Evolutionary conservation across 257 asterid species (phyloP).

Genomic region (Gentiana dahurica): DNA sequence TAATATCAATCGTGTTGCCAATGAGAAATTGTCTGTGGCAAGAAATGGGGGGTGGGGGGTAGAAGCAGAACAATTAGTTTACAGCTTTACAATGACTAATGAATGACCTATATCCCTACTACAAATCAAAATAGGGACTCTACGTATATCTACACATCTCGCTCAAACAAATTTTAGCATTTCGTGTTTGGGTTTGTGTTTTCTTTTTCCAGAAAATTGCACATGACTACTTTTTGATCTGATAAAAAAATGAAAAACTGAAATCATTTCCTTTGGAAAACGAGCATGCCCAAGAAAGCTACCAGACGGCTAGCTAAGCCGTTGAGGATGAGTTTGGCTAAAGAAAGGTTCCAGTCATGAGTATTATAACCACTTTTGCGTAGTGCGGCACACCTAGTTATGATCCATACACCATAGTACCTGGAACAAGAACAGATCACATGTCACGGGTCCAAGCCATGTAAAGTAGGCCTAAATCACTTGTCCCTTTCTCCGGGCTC

Average conservation of each 20-base stretch:
- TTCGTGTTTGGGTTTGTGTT: neutral
- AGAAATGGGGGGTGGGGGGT: neutral
- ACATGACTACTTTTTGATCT: neutral
- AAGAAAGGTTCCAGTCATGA: slow-evolving; percentile 51
- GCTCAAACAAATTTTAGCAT: neutral
- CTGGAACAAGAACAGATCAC: slow-evolving; percentile 20
- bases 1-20: no score
- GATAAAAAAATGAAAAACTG: neutral
- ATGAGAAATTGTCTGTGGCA: no score
- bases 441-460: no score
- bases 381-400: slow-evolving; percentile 81
- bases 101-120: neutral
- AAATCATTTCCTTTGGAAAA: slow-evolving; percentile 56
- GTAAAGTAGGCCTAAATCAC: no score
- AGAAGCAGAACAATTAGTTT: neutral
- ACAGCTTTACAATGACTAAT: neutral
- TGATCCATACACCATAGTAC: slow-evolving; percentile 86
- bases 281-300: slow-evolving; percentile 75
- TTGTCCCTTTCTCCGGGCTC: no score
- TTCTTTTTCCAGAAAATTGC: neutral
- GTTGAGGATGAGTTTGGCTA: slow-evolving; percentile 36
- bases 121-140: neutral
- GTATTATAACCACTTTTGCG: slow-evolving; percentile 47
- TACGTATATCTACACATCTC: no score
- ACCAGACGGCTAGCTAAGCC: slow-evolving; percentile 52